Evolutionary conservation across 306 rosid genomes (phyloP), one percentile per base, ranked within the genome.

Genomic region (Trifolium repens): DNA sequence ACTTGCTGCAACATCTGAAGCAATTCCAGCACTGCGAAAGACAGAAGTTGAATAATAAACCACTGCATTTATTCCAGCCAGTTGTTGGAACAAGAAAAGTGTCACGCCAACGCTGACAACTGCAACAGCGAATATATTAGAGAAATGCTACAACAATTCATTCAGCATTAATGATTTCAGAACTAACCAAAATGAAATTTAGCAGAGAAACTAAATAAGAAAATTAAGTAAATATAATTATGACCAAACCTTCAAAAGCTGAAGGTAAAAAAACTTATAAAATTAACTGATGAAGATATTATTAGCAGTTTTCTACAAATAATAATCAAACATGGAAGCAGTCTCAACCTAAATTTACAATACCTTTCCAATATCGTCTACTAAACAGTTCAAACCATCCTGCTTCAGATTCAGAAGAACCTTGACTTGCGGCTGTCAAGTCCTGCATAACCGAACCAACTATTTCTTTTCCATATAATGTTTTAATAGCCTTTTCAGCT

Each of bases 1-100:
- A 86, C 98, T 94, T 61, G 98, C 98, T 71, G 97, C 98, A 75
- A 94, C 92, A 77, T 94, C 98, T 67, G 98, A 94, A 78, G 94
- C 77, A 67, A 94, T 86, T 77, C 98, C 98, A 65, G 97, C 98
- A 74, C 89, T 91, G 71, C 94, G 91, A 86, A 94, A 94, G 60
- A 94, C 96, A 46, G 98, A 78, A 75, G 97, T 94, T 37, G 98
- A 94, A 82, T 94, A 94, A 75, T 94, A 94, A 43, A 94, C 97
- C 72, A 91, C 98, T 3, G 98, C 96, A 60, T 94, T 94, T 77
- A 94, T 94, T 81, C 98, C 98, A 30, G 98, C 92, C n/a, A 94
- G 78, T 87, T 94, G 98, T 81, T 94, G 98, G 73, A 94, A 75
- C 81, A 94, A 84, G 88, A 89, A 93, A 73, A 94, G 96, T 77